These are phyloP conservation scores for Grammothele lineata DNA, from an alignment of 768 basidiomycete genomes.

Conservation along the genomic window DNA sequence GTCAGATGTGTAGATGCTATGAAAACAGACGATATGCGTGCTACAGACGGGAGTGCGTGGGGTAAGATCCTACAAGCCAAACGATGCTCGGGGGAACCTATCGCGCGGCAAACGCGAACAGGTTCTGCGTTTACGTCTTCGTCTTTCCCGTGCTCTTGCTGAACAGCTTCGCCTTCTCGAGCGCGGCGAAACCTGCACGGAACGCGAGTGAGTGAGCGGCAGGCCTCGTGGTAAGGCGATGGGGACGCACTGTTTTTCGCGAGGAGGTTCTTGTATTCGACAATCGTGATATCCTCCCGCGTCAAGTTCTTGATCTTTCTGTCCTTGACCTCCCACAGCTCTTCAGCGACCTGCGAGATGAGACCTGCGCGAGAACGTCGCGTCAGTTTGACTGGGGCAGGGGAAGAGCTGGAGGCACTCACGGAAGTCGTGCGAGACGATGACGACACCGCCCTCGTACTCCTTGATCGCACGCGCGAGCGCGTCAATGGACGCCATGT, in stretches of 20 bases:
- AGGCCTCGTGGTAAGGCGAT: not conserved
- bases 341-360: conserved; percentile 96
- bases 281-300: conserved; percentile 84
- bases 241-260: conserved; percentile 65
- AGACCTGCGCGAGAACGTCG: conserved; percentile 57
- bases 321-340: conserved; percentile 98
- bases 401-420: conserved; percentile 28
- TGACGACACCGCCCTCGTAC: conserved; percentile 97
- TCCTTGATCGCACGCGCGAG: conserved; percentile 94
- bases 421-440: conserved; percentile 99
- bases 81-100: not conserved
- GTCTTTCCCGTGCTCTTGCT: conserved; percentile 76
- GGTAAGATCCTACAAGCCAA: not conserved
- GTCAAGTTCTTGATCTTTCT: conserved; percentile 91
- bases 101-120: not conserved
- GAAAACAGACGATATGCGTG: conserved; percentile 5
- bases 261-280: conserved; percentile 89
- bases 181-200: conserved; percentile 65
- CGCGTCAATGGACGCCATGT: conserved; percentile 97
- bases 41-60: conserved; percentile 9
- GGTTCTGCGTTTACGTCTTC: conserved; percentile 27
- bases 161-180: conserved; percentile 93
- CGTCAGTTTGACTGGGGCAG: not conserved
- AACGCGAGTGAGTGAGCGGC: not conserved
- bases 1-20: too few relatives aligned